Evolutionary conservation across 768 basidiomycete species (phyloP).

Genomic region (Boletus rubescentipes): DNA sequence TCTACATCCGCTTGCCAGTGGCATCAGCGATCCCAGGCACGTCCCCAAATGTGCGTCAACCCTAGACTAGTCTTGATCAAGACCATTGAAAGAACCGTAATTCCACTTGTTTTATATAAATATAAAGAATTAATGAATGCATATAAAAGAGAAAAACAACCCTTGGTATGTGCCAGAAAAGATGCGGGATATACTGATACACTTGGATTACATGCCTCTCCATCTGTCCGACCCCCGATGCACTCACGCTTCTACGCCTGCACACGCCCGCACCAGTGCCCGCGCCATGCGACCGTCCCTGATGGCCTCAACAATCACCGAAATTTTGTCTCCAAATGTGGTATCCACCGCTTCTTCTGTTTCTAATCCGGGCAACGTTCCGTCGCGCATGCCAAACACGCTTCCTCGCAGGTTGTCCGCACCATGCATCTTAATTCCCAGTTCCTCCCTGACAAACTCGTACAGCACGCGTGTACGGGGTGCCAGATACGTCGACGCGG

Average conservation of each 20-base stretch:
- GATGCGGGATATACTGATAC: too few species aligned
- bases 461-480: conserved; percentile 63
- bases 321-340: conserved; percentile 69
- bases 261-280: conserved; percentile 56
- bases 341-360: conserved; percentile 53
- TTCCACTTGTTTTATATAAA: too few species aligned
- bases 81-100: too few species aligned
- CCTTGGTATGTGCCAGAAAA: too few species aligned
- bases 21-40: too few species aligned
- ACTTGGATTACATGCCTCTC: too few species aligned
- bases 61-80: too few species aligned
- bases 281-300: conserved; percentile 67
- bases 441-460: conserved; percentile 66
- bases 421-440: conserved; percentile 83
- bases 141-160: too few species aligned
- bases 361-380: conserved; percentile 35
- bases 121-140: too few species aligned
- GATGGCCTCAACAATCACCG: conserved; percentile 77
- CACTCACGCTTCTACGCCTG: conserved; percentile 18
- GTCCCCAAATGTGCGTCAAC: too few species aligned
- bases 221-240: too few species aligned
- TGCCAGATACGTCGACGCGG: conserved; percentile 61
- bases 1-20: too few species aligned
- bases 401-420: conserved; percentile 65
- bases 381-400: conserved; percentile 49